Conservation (phyloP, 106 monocot species). For the Agapanthus africanus region DNA sequence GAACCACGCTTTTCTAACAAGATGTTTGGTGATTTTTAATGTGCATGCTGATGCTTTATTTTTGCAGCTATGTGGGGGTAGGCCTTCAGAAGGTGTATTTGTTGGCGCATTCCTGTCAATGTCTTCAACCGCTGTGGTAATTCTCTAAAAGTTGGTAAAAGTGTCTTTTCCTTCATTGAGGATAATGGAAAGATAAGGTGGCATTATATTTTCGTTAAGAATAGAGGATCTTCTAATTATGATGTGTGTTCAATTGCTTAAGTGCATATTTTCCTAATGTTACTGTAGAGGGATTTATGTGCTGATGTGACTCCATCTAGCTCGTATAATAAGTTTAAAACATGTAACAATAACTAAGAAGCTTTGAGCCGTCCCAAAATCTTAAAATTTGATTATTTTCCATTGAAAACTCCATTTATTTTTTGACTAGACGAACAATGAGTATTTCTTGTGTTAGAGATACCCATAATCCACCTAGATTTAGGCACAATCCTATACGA, state of each 20-base stretch:
- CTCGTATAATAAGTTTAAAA: neutral
- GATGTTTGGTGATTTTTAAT: neutral
- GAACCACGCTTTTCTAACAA: neutral
- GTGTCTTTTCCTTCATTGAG: neutral
- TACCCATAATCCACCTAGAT: neutral
- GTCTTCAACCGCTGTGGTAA: slow-evolving; percentile 99
- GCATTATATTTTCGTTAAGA: neutral
- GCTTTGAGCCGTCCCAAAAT: neutral
- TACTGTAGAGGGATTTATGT: neutral
- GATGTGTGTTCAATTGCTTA: neutral
- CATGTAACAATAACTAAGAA: neutral
- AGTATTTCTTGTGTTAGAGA: neutral
- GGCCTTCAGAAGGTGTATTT: slow-evolving; percentile 77
- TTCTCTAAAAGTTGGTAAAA: slow-evolving; percentile 2
- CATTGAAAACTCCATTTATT: neutral
- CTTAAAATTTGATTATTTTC: neutral
- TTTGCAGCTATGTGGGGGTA: slow-evolving; percentile 83
- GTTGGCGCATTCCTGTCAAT: slow-evolving; percentile 91
- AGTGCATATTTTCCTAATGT: neutral
- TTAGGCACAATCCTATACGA: neutral
- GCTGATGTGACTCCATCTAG: neutral
- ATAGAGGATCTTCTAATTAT: neutral
- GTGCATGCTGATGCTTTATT: neutral
- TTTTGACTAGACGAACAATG: neutral
- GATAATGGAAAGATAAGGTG: neutral